phyloP scores from a whole-genome alignment of 495 filamentous ascomycete species.

The Neurospora sp. region DNA sequence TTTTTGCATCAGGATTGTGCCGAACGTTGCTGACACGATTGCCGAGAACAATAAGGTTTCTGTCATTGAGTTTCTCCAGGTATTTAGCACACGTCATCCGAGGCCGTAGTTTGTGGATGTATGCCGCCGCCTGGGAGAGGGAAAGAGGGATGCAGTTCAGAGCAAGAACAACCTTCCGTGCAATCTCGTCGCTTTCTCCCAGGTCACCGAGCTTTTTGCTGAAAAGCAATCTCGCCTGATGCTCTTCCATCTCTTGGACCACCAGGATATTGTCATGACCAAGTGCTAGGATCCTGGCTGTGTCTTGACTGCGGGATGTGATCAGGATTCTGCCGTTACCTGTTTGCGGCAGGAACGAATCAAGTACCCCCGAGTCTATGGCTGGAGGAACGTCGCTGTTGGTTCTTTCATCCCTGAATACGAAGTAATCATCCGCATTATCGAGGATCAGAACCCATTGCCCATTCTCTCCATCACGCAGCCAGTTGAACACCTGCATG shows the following conservation, averaged over 20 bases:
- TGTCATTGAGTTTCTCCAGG: background rate
- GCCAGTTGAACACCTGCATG: background rate
- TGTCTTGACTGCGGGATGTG: background rate
- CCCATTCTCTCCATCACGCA: slow-evolving; percentile 9
- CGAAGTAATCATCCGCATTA: slow-evolving; percentile 26
- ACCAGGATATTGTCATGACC: background rate
- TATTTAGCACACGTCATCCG: background rate
- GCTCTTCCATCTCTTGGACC: background rate
- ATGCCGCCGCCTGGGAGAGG: slow-evolving; percentile 34
- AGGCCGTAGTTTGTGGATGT: slow-evolving; percentile 17
- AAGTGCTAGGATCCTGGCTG: background rate
- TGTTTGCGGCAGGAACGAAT: background rate
- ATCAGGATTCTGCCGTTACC: background rate
- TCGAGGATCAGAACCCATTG: slow-evolving; percentile 37
- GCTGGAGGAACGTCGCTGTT: background rate
- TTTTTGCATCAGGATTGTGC: background rate
- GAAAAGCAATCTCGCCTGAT: background rate
- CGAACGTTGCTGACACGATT: background rate
- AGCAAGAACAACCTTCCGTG: slow-evolving; percentile 12
- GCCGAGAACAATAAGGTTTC: background rate
- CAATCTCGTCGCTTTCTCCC: background rate
- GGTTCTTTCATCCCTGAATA: slow-evolving; percentile 7
- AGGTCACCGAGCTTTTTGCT: background rate
- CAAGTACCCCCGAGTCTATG: background rate
- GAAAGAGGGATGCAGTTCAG: slow-evolving; percentile 38